Base-by-base conservation (phyloP, 2,329 filamentous ascomycete genomes). In the Coniochaeta sp. region DNA sequence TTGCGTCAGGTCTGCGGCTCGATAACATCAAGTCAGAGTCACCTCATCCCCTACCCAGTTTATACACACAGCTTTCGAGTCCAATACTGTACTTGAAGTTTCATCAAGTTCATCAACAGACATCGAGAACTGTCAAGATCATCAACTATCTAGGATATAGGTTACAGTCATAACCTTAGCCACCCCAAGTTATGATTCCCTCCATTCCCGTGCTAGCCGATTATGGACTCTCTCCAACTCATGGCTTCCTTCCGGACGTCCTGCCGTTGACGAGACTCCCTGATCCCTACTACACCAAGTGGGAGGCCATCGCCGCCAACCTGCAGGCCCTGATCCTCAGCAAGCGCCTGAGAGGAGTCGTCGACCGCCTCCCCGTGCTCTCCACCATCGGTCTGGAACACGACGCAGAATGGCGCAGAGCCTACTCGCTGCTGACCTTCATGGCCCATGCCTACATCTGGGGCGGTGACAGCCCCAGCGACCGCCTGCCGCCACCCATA, bases 361-460 rank as follows among this genome's bases (percentile, higher is more conserved):
- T 98, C 61, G 88, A 97, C 66, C 81, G 82, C 52, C 82, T 99
- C 62, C 92, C 93, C 8, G 80, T 96, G 59, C 85, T 99, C 63
- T 91, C 90, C 58, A 96, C 93, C 55, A 81, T 86, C 65, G 87
- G 90, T 69, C 86, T 99, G 68, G 84, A 89, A 74, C 87, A 89
- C 65, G 90, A 93, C 68, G 82, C 89, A 62, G 92, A 99, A 81
- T 98, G 93, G 95, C 87, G 91, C 69, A 85, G 95, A 69, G 95
- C 95, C 63, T 98, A 98, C 77, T 89, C 89, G 61, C 81, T 97
- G 59, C 81, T 99, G 60, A 89, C 87, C 62, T 97, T 98, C 76
- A 91, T 98, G 75, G 84, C 92, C 38, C 93, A 99, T 77, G 90
- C 88, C 66, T 99, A 98, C 77, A 91, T 99, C 71, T 99, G 95